phyloP scores from a whole-genome alignment of 1,284 basidiomycete species.

The Pseudozyma hubeiensis region DNA sequence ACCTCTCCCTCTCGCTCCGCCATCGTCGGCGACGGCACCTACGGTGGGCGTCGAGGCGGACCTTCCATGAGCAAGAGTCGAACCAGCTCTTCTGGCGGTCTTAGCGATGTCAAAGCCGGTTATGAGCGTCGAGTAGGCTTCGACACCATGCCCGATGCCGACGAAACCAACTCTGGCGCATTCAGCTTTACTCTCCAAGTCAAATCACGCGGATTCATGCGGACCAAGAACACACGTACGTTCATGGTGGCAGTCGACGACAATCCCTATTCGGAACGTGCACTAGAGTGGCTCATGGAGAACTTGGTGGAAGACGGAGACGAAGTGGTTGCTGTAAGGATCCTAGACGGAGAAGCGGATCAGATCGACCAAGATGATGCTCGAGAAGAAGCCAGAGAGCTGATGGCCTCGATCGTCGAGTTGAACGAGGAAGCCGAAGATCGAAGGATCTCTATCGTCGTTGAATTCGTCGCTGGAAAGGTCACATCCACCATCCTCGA shows the following conservation, averaged over 20 bases:
- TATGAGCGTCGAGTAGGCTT: constrained; percentile 67
- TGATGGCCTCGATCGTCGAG: constrained; percentile 83
- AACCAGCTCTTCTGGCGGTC: constrained; percentile 45
- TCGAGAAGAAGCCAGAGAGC: constrained; percentile 85
- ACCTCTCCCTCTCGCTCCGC: constrained; percentile 27
- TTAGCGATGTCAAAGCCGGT: constrained; percentile 53
- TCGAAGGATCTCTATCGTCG: constrained; percentile 87
- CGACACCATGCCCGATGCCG: constrained; percentile 67
- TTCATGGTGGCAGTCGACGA: constrained; percentile 90
- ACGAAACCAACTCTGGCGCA: constrained; percentile 57
- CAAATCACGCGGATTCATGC: constrained; percentile 83
- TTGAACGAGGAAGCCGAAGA: constrained; percentile 84
- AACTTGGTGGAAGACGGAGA: constrained; percentile 90
- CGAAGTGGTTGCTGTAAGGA: constrained; percentile 90
- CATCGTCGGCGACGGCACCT: constrained; percentile 49
- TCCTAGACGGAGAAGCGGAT: constrained; percentile 83
- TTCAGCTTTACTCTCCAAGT: constrained; percentile 74
- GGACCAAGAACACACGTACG: constrained; percentile 83
- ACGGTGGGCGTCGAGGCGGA: constrained; percentile 48
- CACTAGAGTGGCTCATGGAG: constrained; percentile 74
- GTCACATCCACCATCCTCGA: constrained; percentile 81
- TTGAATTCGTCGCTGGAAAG: constrained; percentile 92
- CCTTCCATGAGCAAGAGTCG: constrained; percentile 44
- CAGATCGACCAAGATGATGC: constrained; percentile 78
- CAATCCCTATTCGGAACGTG: constrained; percentile 71